A percentile compares a stretch with the other conserved stretches of the same genome.
These are phyloP conservation scores for Candida incommunis DNA, from an alignment of 805 yeast species.

Conservation along the genomic window DNA sequence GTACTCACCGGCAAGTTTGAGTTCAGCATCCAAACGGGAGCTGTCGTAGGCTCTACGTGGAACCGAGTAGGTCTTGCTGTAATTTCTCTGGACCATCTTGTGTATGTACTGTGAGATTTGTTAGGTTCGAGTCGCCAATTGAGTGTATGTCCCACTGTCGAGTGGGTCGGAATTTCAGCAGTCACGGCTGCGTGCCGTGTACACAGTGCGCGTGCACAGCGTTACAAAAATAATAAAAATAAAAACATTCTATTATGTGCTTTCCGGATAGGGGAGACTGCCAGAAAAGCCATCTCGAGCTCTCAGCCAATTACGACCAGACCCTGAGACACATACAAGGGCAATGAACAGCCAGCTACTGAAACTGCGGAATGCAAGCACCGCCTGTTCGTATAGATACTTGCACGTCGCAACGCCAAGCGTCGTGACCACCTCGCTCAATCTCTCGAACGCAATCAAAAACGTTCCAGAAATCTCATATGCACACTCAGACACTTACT, in stretches of 20 bases:
- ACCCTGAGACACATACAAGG: too few relatives aligned
- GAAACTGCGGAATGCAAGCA: too few relatives aligned
- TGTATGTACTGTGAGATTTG: background rate
- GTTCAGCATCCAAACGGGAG: slow-evolving; percentile 98
- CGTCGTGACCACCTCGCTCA: background rate
- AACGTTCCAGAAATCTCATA: background rate
- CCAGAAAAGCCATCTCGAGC: too few relatives aligned
- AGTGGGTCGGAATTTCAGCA: too few relatives aligned
- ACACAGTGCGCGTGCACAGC: too few relatives aligned
- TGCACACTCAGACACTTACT: background rate
- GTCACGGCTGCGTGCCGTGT: too few relatives aligned
- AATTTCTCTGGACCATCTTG: slow-evolving; percentile 29
- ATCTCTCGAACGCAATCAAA: background rate
- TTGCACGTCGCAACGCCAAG: background rate
- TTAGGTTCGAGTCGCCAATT: background rate
- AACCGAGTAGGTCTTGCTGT: slow-evolving; percentile 98
- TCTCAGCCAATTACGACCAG: too few relatives aligned
- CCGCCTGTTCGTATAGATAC: too few relatives aligned
- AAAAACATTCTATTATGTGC: too few relatives aligned
- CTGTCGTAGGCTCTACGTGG: slow-evolving; percentile 99
- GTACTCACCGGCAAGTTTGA: slow-evolving; percentile 98
- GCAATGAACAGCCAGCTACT: too few relatives aligned
- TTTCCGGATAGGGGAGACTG: too few relatives aligned
- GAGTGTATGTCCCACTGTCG: slow-evolving; percentile 1
- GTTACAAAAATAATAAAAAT: too few relatives aligned